Base-by-base conservation (phyloP, 164 flowering plant species). In the Chimonanthus salicifolius region DNA sequence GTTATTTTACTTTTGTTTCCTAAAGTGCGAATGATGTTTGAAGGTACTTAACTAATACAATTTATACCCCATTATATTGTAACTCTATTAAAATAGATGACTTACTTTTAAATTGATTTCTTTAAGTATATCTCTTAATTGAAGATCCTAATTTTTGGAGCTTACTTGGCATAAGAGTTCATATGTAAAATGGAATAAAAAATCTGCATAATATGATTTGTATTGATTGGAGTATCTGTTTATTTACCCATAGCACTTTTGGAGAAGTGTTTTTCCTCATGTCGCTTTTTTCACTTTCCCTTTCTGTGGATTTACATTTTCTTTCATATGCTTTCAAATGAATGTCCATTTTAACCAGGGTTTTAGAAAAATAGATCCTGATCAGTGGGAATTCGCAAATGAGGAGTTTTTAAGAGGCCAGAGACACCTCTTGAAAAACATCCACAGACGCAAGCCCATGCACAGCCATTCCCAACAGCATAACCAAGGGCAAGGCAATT, bases 321-420 rank as follows among this genome's bases (percentile, higher is more conserved):
- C 65, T 33, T 33, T n/a, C 16, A 16, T 18, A 16, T 21, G 43
- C 10, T 43, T 72, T n/a, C 6, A 18, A 4, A 69, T 69, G 44
- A 44, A 11, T 48, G 47, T 65, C 4, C 72, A 47, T 64, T 63
- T 44, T 5, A 45, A 44, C 46, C 76, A 93, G 98, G 98, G 97
- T 18, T 93, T 93, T 74, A 78, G 91, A 76, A 93, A 93, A 81
- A 69, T 84, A 58, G 97, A 93, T 81, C 94, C 94, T 3, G 97
- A 93, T 58, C 93, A 88, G 62, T 93, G 97, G 97, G 98, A 93
- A 74, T 93, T 93, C 75, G 91, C 88, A 6, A 93, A 91, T 58
- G 97, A 91, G 66, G 96, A 88, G 47, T 93, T 93, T 70, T 65
- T 89, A 46, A 83, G 89, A 78, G 97, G 92, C 11, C 83, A 89